Conservation (phyloP, 2,329 filamentous ascomycete species). For the Botryosphaeria dothidea region DNA sequence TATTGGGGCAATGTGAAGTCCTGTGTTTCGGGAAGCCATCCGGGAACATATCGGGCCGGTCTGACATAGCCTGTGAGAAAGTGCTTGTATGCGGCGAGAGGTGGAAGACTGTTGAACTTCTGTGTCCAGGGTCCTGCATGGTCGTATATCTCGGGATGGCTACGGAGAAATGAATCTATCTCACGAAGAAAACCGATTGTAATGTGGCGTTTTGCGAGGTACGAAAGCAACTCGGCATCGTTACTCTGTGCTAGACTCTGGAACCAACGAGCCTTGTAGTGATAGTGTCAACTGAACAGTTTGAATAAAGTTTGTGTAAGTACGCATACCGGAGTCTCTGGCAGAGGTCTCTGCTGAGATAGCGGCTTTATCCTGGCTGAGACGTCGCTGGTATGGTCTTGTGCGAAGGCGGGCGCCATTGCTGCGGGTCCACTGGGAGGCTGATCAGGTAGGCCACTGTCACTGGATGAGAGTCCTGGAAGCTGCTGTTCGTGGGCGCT, state of each 20-base stretch:
- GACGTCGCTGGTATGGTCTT: too few relatives aligned
- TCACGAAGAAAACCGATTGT: constrained; percentile 28
- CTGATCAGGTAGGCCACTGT: too few relatives aligned
- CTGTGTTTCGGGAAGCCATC: constrained; percentile 22
- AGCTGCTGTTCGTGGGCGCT: too few relatives aligned
- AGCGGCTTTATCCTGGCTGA: too few relatives aligned
- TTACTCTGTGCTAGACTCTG: constrained; percentile 23
- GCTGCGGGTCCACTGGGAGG: too few relatives aligned
- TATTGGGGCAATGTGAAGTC: constrained; percentile 22
- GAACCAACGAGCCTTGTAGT: neutral
- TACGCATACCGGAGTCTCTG: neutral
- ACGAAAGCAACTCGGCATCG: constrained; percentile 24
- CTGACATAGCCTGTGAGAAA: constrained; percentile 32
- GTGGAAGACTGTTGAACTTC: constrained; percentile 23
- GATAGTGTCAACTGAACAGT: neutral
- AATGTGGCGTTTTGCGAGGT: constrained; percentile 25
- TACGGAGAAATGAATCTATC: constrained; percentile 28
- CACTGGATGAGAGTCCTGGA: too few relatives aligned
- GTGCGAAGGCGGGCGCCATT: too few relatives aligned
- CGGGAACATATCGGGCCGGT: constrained; percentile 29
- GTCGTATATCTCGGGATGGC: constrained; percentile 26
- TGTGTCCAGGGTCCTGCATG: constrained; percentile 22
- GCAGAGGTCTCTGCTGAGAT: neutral
- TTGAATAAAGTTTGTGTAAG: too few relatives aligned
- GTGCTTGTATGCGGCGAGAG: constrained; percentile 28